Percentiles rank a stretch among this genome's conserved stretches.
Conservation (phyloP, 768 basidiomycete genomes). For the Arthromyces matolae region DNA sequence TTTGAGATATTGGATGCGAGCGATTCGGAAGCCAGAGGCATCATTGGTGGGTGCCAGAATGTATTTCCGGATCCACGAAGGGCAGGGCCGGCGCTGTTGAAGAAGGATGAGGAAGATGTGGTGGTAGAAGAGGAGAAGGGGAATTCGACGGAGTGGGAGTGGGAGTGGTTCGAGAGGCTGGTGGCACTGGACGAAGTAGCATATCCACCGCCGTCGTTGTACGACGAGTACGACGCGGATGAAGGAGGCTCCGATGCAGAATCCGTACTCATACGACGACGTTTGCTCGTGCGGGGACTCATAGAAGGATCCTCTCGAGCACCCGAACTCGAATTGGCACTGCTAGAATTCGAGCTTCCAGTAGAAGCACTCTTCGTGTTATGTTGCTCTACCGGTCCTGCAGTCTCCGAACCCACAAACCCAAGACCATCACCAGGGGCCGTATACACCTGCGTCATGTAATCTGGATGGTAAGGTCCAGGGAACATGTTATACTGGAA, state of each 20-base stretch:
- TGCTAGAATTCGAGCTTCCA: slow-evolving; percentile 28
- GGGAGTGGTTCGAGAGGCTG: slow-evolving; percentile 54
- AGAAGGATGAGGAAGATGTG: slow-evolving; percentile 21
- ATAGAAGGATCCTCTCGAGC: slow-evolving; percentile 25
- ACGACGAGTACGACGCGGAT: slow-evolving; percentile 63
- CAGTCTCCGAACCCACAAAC: slow-evolving; percentile 30
- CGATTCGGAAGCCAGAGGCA: slow-evolving; percentile 39
- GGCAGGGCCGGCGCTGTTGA: slow-evolving; percentile 37
- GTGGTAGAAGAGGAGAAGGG: slow-evolving; percentile 43
- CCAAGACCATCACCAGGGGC: slow-evolving; percentile 49
- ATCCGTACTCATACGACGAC: slow-evolving; percentile 67
- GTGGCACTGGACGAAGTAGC: slow-evolving; percentile 41
- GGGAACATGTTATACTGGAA: slow-evolving; percentile 48
- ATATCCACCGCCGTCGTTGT: slow-evolving; percentile 58
- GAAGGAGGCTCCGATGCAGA: slow-evolving; percentile 52
- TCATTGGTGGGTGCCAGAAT: slow-evolving; percentile 80
- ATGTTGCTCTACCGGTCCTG: neutral
- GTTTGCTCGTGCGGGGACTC: slow-evolving; percentile 56
- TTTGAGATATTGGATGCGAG: no score
- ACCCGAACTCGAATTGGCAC: slow-evolving; percentile 25
- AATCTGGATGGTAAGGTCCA: slow-evolving; percentile 75
- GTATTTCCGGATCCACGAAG: slow-evolving; percentile 56
- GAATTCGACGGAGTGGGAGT: slow-evolving; percentile 64
- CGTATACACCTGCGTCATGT: slow-evolving; percentile 51
- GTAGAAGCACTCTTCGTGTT: neutral